Evolutionary conservation across 768 basidiomycete species (phyloP).

Genomic region (Hydnum rufescens): DNA sequence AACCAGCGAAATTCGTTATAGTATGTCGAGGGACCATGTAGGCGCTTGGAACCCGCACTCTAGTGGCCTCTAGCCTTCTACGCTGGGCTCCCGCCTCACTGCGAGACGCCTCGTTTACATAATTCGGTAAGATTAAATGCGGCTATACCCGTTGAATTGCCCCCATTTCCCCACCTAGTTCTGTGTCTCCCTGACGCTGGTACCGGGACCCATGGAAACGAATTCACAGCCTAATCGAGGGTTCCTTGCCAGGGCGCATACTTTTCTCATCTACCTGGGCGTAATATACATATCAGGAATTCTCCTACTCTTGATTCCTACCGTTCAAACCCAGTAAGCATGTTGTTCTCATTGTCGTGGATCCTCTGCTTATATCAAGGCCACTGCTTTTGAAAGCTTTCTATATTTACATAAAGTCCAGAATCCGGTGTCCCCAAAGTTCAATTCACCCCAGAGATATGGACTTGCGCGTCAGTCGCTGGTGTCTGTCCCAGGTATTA

Average conservation of each 20-base stretch:
- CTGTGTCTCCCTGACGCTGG: too few species aligned
- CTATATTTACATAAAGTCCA: constrained; percentile 5
- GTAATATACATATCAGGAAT: constrained; percentile 5
- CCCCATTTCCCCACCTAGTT: too few species aligned
- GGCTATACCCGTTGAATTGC: too few species aligned
- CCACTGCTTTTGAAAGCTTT: neutral
- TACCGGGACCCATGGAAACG: too few species aligned
- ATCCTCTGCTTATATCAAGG: neutral
- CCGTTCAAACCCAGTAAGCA: constrained; percentile 6
- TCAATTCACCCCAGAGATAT: constrained; percentile 5
- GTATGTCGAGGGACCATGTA: too few species aligned
- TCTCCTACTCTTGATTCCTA: constrained; percentile 1
- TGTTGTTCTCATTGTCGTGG: neutral
- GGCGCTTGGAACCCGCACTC: too few species aligned
- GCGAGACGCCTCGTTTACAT: too few species aligned
- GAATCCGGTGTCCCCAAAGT: constrained; percentile 5
- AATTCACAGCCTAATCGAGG: constrained; percentile 2
- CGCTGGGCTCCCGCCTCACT: too few species aligned
- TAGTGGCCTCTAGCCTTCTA: too few species aligned
- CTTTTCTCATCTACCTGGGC: constrained; percentile 5
- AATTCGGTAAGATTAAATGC: too few species aligned
- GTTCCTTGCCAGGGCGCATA: neutral
- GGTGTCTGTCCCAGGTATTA: too few species aligned
- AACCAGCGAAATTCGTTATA: too few species aligned
- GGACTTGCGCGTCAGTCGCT: constrained; percentile 6